Percentiles rank a stretch among this genome's conserved stretches.
These are phyloP conservation scores for Pogostemon cablin DNA, from an alignment of 257 asterid species.

Conservation along the genomic window DNA sequence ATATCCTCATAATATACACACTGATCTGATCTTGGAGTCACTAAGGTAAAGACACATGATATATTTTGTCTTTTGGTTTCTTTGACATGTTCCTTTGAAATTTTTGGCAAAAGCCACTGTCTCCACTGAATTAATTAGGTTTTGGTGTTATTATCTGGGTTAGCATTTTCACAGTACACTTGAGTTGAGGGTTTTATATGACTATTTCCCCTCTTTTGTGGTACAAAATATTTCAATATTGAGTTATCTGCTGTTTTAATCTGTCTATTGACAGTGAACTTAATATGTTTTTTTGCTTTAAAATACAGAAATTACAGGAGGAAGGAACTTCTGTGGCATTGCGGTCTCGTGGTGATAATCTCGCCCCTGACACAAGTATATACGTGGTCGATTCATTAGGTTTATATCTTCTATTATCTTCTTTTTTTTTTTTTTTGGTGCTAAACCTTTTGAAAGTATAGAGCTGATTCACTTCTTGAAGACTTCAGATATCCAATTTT, in stretches of 20 bases:
- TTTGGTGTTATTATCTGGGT: neutral
- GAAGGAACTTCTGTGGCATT: slow-evolving; percentile 49
- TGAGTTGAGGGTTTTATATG: neutral
- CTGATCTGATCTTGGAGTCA: neutral
- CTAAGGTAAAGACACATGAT: neutral
- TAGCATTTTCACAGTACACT: neutral
- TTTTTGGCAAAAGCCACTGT: too few species aligned
- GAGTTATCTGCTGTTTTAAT: slow-evolving; percentile 7
- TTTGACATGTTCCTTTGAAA: neutral
- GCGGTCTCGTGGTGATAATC: slow-evolving; percentile 51
- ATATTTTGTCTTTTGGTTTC: neutral
- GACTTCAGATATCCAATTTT: too few species aligned
- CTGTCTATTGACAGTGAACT: slow-evolving; percentile 19
- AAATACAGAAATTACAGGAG: slow-evolving; percentile 48
- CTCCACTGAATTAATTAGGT: too few species aligned
- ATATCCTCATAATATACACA: neutral
- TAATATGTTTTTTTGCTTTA: slow-evolving; percentile 21
- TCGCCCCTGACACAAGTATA: slow-evolving; percentile 43
- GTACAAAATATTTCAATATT: slow-evolving; percentile 8
- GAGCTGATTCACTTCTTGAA: too few species aligned
- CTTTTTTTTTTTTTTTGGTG: neutral
- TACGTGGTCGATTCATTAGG: slow-evolving; percentile 58
- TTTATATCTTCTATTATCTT: slow-evolving; percentile 24
- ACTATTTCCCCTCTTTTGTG: neutral
- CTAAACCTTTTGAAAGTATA: too few species aligned